These are phyloP conservation scores for Microcyclospora tardicrescens DNA, from an alignment of 2,329 filamentous ascomycete species.

Conservation along the genomic window DNA sequence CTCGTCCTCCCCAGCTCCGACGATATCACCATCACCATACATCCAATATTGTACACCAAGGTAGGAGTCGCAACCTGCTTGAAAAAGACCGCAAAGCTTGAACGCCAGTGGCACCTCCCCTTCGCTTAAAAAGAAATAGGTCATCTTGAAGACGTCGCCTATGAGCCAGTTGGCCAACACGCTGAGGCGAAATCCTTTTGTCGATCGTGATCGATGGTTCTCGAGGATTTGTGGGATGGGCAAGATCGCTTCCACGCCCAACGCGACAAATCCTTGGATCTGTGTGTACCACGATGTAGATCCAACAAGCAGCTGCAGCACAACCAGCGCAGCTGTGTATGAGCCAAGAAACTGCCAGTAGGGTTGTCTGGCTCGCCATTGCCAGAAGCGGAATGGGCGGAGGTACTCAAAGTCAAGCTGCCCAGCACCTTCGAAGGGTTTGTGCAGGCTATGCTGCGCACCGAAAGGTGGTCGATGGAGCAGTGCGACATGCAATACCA, in stretches of 20 bases:
- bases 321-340: constrained; percentile 47
- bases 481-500: constrained; percentile 49
- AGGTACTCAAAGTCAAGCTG: constrained; percentile 30
- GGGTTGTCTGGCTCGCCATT: constrained; percentile 61
- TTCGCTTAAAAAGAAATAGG: constrained; percentile 61
- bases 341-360: constrained; percentile 71
- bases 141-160: constrained; percentile 74
- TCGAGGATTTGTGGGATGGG: constrained; percentile 66
- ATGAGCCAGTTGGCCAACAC: constrained; percentile 67
- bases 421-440: constrained; percentile 48
- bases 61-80: constrained; percentile 62
- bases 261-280: constrained; percentile 59
- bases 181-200: constrained; percentile 64
- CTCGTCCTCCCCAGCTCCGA: constrained; percentile 6
- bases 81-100: constrained; percentile 71
- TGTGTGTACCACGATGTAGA: constrained; percentile 48
- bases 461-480: constrained; percentile 37
- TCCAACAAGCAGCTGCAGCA: constrained; percentile 55
- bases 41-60: constrained; percentile 62
- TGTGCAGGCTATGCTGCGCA: constrained; percentile 25
- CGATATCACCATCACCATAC: constrained; percentile 43
- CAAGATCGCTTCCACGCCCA: constrained; percentile 68
- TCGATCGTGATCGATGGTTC: constrained; percentile 55
- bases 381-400: constrained; percentile 69
- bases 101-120: constrained; percentile 59